Evolutionary conservation across 352 stramenopile genomes (phyloP).

Genomic region (Phytophthora sansomeana): DNA sequence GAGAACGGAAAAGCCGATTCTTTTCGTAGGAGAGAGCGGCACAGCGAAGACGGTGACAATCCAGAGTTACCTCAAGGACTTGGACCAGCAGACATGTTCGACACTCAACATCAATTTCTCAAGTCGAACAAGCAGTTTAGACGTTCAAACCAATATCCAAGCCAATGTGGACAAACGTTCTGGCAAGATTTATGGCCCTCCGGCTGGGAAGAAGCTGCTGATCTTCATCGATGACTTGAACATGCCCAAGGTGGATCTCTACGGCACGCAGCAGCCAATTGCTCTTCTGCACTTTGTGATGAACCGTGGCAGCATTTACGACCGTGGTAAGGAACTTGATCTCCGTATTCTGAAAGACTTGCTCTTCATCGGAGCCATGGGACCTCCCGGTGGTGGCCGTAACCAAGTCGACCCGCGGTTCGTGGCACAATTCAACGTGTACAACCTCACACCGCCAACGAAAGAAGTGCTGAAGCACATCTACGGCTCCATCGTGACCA

Average conservation of each 20-base stretch:
- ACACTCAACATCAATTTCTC: conserved; percentile 94
- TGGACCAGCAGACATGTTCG: conserved; percentile 75
- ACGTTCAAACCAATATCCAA: conserved; percentile 96
- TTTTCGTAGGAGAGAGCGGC: conserved; percentile 95
- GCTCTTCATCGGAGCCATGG: conserved; percentile 95
- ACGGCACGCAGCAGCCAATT: conserved; percentile 96
- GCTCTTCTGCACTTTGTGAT: conserved; percentile 95
- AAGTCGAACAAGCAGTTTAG: conserved; percentile 92
- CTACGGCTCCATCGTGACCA: conserved; percentile 94
- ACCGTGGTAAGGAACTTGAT: conserved; percentile 95
- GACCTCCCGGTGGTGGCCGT: conserved; percentile 92
- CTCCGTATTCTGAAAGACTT: conserved; percentile 94
- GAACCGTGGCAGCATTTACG: conserved; percentile 92
- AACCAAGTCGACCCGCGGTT: conserved; percentile 96
- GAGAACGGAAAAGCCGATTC: conserved; percentile 87
- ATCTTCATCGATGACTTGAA: conserved; percentile 98
- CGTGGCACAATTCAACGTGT: conserved; percentile 96
- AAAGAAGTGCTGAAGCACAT: conserved; percentile 93
- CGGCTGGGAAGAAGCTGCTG: conserved; percentile 93
- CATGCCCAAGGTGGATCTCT: conserved; percentile 97
- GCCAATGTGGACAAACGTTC: conserved; percentile 96
- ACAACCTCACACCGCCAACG: conserved; percentile 94
- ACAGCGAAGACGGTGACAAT: conserved; percentile 97
- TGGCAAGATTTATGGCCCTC: conserved; percentile 95
- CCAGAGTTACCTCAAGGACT: conserved; percentile 92